Evolutionary conservation across 2,329 filamentous ascomycete genomes (phyloP).

Genomic region (Simplicillium sp.): DNA sequence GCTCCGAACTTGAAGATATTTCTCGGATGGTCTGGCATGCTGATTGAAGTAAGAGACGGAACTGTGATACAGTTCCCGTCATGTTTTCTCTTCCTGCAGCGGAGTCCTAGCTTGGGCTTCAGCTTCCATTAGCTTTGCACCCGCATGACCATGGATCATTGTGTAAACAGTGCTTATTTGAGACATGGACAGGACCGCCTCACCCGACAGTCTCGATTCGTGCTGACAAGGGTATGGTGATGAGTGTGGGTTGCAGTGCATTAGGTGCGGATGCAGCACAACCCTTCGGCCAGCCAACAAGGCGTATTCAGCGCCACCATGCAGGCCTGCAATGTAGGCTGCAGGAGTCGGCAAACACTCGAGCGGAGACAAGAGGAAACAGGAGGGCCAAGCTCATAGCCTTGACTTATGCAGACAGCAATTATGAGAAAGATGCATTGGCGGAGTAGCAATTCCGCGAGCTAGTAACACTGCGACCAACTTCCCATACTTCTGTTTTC

Average conservation of each 20-base stretch:
- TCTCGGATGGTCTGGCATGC: too few species aligned
- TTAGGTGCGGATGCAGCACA: not conserved
- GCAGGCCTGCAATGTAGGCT: not conserved
- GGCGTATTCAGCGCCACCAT: not conserved
- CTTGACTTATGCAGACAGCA: not conserved
- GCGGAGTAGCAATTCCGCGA: not conserved
- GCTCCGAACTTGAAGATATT: too few species aligned
- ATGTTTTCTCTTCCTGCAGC: too few species aligned
- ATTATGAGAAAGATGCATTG: not conserved
- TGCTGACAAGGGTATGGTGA: not conserved
- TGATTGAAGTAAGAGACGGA: too few species aligned
- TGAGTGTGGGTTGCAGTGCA: not conserved
- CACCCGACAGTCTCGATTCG: not conserved
- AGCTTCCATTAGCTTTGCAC: too few species aligned
- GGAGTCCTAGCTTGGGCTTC: too few species aligned
- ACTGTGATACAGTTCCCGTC: too few species aligned
- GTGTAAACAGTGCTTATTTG: too few species aligned
- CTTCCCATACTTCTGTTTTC: not conserved
- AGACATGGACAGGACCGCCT: not conserved
- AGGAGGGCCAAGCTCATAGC: not conserved
- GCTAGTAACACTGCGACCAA: not conserved
- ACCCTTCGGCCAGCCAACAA: not conserved
- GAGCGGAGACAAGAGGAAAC: not conserved
- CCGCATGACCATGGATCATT: too few species aligned
- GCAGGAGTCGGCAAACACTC: not conserved